Conservation (phyloP, 2,329 filamentous ascomycete species). For the Berkeleyomyces rouxiae region DNA sequence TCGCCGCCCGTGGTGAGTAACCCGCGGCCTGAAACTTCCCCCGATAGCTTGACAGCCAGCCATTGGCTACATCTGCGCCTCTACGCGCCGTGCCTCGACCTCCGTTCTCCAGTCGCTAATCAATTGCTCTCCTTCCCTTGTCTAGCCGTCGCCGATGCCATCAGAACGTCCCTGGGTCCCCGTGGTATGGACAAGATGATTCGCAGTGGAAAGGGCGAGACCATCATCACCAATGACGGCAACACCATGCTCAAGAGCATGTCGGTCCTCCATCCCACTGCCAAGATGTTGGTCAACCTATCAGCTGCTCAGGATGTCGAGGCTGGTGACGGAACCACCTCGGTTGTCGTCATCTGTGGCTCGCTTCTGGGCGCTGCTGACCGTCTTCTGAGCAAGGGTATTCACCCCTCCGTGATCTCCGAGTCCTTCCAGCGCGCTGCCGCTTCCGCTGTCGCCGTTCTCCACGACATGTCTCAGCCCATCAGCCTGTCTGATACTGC, state of each 20-base stretch:
- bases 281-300: slow-evolving; percentile 96
- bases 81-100: background rate
- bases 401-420: slow-evolving; percentile 94
- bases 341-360: slow-evolving; percentile 93
- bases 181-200: slow-evolving; percentile 99
- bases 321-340: slow-evolving; percentile 94
- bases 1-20: slow-evolving; percentile 70
- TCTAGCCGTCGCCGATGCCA: slow-evolving; percentile 86
- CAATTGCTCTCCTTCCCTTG: slow-evolving; percentile 12
- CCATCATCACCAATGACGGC: slow-evolving; percentile 98
- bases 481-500: slow-evolving; percentile 77
- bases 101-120: background rate
- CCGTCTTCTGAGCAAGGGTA: slow-evolving; percentile 75
- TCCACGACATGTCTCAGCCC: slow-evolving; percentile 91
- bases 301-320: slow-evolving; percentile 96
- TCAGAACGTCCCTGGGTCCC: slow-evolving; percentile 88
- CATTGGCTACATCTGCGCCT: background rate
- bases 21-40: too few relatives aligned
- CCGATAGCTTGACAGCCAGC: background rate
- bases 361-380: slow-evolving; percentile 89
- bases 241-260: slow-evolving; percentile 99
- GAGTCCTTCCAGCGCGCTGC: slow-evolving; percentile 95
- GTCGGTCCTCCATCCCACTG: slow-evolving; percentile 98
- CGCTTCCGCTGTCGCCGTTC: slow-evolving; percentile 68
- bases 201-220: slow-evolving; percentile 87